Evolutionary conservation across 169 alveolate species (phyloP), one percentile per base, ranked within the genome.

Genomic region (Plasmodium blacklocki): DNA sequence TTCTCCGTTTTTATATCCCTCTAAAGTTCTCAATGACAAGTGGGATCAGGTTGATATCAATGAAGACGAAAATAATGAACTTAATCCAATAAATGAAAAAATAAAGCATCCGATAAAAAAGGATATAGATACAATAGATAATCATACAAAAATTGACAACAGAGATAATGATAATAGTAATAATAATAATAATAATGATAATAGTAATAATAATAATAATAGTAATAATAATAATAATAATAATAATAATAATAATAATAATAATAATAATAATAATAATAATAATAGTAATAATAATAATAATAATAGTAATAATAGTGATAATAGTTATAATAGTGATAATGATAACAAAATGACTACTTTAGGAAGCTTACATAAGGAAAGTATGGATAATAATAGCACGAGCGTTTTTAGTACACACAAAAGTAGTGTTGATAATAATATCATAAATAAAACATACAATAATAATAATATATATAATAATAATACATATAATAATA

Each of bases 131-230:
- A 15, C 18, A 73, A 19, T 19, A 45, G 43, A 14, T 1, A 4
- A 73, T 23, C 39, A 54, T 23, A 60, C 85, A 70, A 43, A 70
- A 7, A n/a, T 39, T n/a, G 6, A 56, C 7, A 56, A 56, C 64
- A 15, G 0, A 15, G 1, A 12, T 39, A 39, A 39, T 39, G 47
- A 39, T 32, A 5, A 32, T 29, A 29, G 1, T 29, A 29, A 29
- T 54, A 3, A 54, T 19, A 54, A 12, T 54, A 7, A 54, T 54
- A 50, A 7, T 14, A 7, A 50, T 50, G 14, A 12, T 54, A 54
- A 54, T 54, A 54, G 4, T 4, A 0, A 19, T 54, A 54, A 19
- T 56, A 56, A 21, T 56, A 14, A 12, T 52, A 11, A n/a, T 52
- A 52, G 21, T 56, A 3, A 21, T 14, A 14, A 14, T 56, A 5